These are phyloP conservation scores for Avena atlantica DNA, from an alignment of 176 grass and related monocot species.

Conservation along the genomic window DNA sequence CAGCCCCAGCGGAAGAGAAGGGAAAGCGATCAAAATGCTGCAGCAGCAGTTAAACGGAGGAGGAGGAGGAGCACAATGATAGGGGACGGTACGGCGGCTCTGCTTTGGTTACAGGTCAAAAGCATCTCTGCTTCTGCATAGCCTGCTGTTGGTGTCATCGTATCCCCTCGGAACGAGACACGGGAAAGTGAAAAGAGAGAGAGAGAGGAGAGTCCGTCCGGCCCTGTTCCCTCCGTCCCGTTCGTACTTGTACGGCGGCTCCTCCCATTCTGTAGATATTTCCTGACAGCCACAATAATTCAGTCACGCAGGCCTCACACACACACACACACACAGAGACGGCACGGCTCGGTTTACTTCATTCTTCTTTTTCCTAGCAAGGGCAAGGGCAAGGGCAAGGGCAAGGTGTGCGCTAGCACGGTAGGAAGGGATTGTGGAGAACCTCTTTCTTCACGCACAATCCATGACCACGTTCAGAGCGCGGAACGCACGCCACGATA, in stretches of 20 bases:
- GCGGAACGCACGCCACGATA: background rate
- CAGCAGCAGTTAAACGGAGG: background rate
- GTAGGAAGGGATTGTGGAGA: no score
- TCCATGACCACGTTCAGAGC: slow-evolving; percentile 27
- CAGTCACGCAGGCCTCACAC: background rate
- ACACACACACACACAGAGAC: no score
- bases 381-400: no score
- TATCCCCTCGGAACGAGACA: slow-evolving; percentile 28
- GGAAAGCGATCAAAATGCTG: background rate
- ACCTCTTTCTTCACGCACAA: slow-evolving; percentile 51
- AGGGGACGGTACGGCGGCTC: slow-evolving; percentile 38
- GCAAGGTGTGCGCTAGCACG: no score
- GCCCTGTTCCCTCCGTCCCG: background rate
- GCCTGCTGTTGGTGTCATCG: slow-evolving; percentile 19
- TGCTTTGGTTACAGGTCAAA: slow-evolving; percentile 47
- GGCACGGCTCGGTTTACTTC: background rate
- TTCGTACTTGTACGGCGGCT: background rate
- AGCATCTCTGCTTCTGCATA: slow-evolving; percentile 1
- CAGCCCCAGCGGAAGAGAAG: background rate
- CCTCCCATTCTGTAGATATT: background rate
- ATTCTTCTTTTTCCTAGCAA: no score
- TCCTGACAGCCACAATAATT: slow-evolving; percentile 13
- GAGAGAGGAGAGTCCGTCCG: no score
- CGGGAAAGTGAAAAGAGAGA: slow-evolving; percentile 21
- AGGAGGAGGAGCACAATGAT: slow-evolving; percentile 49